phyloP scores from a whole-genome alignment of 441 rosid genomes.

The Euphorbia corollata region DNA sequence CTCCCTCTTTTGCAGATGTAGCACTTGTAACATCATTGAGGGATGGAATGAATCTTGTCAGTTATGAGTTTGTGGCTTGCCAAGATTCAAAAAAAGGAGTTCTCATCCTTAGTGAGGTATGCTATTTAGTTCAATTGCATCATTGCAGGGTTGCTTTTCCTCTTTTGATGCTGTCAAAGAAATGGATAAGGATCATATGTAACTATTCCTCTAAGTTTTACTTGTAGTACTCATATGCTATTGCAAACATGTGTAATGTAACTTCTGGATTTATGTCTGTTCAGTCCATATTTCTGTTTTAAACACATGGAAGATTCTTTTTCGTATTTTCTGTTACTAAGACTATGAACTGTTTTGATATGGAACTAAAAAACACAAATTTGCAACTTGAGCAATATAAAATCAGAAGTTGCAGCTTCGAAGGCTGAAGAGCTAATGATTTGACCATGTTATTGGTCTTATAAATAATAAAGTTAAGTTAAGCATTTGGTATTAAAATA shows the following conservation, averaged over 20 bases:
- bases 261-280: background rate
- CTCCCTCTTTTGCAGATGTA: constrained; percentile 50
- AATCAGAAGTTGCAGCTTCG: background rate
- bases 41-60: constrained; percentile 99
- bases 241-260: background rate
- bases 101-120: constrained; percentile 98
- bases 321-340: background rate
- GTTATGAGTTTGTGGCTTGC: constrained; percentile 98
- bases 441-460: background rate
- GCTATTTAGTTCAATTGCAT: constrained; percentile 16
- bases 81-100: constrained; percentile 96
- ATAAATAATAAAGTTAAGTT: background rate
- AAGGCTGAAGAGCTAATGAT: constrained; percentile 3
- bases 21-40: constrained; percentile 96
- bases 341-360: background rate
- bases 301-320: background rate
- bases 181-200: background rate
- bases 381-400: constrained; percentile 1
- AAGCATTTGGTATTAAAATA: background rate
- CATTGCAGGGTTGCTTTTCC: background rate
- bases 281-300: background rate
- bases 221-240: background rate
- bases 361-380: background rate
- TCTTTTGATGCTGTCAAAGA: background rate
- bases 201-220: background rate